phyloP scores from a whole-genome alignment of 805 yeast species.

The Brettanomyces sp. region DNA sequence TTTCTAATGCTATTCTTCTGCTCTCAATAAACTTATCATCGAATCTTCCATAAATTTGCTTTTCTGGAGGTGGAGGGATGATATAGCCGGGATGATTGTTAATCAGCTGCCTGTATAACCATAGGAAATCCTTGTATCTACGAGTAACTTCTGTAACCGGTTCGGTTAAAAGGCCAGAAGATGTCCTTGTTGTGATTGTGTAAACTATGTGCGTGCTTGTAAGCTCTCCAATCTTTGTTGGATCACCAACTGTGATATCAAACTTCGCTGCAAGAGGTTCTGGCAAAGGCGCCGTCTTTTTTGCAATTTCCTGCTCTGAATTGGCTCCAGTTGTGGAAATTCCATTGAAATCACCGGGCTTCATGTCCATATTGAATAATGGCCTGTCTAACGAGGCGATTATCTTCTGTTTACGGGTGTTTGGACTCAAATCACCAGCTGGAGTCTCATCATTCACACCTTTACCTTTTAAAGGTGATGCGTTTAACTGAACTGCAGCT shows the following conservation, averaged over 20 bases:
- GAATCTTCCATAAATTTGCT: conserved; percentile 87
- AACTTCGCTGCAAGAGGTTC: conserved; percentile 27
- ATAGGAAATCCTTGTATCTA: conserved; percentile 85
- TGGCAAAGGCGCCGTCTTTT: background rate
- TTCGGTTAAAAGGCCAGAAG: conserved; percentile 27
- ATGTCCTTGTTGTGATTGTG: conserved; percentile 56
- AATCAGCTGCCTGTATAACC: conserved; percentile 86
- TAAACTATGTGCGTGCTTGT: conserved; percentile 86
- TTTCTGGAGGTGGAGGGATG: conserved; percentile 94
- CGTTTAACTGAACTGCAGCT: background rate
- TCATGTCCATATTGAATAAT: conserved; percentile 34
- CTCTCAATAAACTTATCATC: conserved; percentile 84
- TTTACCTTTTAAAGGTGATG: background rate
- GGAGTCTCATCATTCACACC: background rate
- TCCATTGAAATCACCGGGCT: conserved; percentile 1
- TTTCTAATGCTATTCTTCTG: conserved; percentile 75
- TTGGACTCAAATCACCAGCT: conserved; percentile 10
- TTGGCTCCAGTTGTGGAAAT: background rate
- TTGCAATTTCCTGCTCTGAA: background rate
- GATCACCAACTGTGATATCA: conserved; percentile 77
- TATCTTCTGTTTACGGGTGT: conserved; percentile 13
- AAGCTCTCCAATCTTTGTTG: conserved; percentile 83
- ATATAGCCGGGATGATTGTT: conserved; percentile 82
- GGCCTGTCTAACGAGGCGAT: conserved; percentile 37
- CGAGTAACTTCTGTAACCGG: conserved; percentile 57